A percentile compares a stretch with the other conserved stretches of the same genome.
These are phyloP conservation scores for Fusarium cyanostomum DNA, from an alignment of 2,329 filamentous ascomycete species.

Conservation along the genomic window DNA sequence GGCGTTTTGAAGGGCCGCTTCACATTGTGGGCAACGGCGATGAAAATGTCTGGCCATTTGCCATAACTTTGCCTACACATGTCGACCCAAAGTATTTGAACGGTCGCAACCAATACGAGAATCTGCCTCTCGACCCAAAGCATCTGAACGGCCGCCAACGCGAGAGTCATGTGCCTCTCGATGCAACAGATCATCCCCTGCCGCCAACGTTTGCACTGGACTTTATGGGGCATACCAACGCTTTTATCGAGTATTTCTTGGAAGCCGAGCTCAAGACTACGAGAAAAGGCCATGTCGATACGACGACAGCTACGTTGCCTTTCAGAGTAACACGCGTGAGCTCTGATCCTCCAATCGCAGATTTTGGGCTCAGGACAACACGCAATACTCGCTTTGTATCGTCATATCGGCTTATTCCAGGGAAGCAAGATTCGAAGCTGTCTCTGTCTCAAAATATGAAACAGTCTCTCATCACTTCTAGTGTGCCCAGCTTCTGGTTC, in stretches of 20 bases:
- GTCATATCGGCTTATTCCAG: conserved; percentile 45
- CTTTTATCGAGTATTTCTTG: conserved; percentile 47
- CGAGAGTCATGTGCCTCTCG: background rate
- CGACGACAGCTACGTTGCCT: conserved; percentile 33
- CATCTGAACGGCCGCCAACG: background rate
- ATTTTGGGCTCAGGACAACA: conserved; percentile 14
- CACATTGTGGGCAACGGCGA: conserved; percentile 29
- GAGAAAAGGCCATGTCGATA: background rate
- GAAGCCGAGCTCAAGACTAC: conserved; percentile 41
- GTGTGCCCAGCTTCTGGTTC: conserved; percentile 46
- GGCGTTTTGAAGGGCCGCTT: conserved; percentile 38
- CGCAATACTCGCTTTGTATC: background rate
- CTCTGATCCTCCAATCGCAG: conserved; percentile 22
- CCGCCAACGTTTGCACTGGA: conserved; percentile 9
- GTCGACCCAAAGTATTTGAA: conserved; percentile 1
- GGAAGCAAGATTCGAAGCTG: conserved; percentile 43
- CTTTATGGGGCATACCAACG: background rate
- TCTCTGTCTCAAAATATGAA: conserved; percentile 47
- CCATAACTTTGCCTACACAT: conserved; percentile 40
- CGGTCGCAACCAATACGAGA: background rate
- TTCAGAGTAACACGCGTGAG: conserved; percentile 26
- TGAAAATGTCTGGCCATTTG: conserved; percentile 43
- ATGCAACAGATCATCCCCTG: background rate
- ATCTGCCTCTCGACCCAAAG: background rate
- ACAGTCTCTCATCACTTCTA: conserved; percentile 46